Percentiles rank a stretch among this genome's conserved stretches.
phyloP scores from a whole-genome alignment of 2,329 filamentous ascomycete species.

The Trichoderma endophyticum region DNA sequence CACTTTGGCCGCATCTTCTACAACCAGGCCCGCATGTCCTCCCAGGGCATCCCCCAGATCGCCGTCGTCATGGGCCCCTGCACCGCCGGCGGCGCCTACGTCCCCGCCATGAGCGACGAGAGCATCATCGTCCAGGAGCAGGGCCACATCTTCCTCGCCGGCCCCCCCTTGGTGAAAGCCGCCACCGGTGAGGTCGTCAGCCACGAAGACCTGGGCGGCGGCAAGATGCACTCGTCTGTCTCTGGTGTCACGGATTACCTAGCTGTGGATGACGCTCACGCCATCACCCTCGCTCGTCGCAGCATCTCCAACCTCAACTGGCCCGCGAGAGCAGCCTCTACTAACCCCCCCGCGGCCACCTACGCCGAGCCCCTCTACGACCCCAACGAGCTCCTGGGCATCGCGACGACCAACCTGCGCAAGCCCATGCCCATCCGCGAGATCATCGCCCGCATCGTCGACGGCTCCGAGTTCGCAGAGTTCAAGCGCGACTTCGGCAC shows the following conservation, averaged over 20 bases:
- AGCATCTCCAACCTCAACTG: slow-evolving; percentile 90
- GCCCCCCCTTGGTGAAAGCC: slow-evolving; percentile 90
- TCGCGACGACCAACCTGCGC: slow-evolving; percentile 86
- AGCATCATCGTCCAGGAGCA: slow-evolving; percentile 94
- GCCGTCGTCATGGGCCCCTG: slow-evolving; percentile 96
- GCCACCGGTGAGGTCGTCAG: slow-evolving; percentile 91
- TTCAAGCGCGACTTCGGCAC: slow-evolving; percentile 91
- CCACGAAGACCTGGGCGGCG: slow-evolving; percentile 87
- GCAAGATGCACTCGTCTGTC: slow-evolving; percentile 82
- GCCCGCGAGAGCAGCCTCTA: slow-evolving; percentile 50
- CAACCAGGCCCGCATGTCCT: slow-evolving; percentile 94
- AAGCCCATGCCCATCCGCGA: slow-evolving; percentile 83
- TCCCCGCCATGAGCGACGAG: slow-evolving; percentile 96
- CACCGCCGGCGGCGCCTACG: slow-evolving; percentile 92
- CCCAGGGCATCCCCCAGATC: slow-evolving; percentile 84
- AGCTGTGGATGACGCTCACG: slow-evolving; percentile 90
- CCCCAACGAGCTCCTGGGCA: slow-evolving; percentile 75
- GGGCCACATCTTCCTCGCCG: slow-evolving; percentile 96
- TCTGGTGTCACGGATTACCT: slow-evolving; percentile 95
- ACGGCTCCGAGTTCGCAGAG: slow-evolving; percentile 84
- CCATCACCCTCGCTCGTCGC: slow-evolving; percentile 77
- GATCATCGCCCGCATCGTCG: slow-evolving; percentile 88
- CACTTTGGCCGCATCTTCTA: slow-evolving; percentile 98
- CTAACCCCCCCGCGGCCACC: slow-evolving; percentile 36
- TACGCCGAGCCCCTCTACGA: slow-evolving; percentile 78